Conservation (phyloP, 805 yeast species). For the Lipomyces kockii region DNA sequence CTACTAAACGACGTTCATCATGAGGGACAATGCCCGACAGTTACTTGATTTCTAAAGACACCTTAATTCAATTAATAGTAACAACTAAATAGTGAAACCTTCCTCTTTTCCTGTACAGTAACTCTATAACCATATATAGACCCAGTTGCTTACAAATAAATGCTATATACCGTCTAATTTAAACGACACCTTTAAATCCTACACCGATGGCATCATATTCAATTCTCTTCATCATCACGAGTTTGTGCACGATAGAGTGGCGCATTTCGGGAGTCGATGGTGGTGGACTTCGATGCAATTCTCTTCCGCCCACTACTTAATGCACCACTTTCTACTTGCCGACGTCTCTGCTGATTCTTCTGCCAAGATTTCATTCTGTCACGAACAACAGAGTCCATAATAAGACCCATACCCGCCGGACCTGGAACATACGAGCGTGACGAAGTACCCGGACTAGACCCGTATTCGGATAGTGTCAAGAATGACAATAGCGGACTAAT, state of each 20-base stretch:
- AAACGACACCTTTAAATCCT: not conserved
- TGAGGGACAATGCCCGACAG: not conserved
- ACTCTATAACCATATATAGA: not conserved
- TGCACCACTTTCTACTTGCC: not conserved
- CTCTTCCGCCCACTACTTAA: not conserved
- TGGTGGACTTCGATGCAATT: conserved; percentile 2
- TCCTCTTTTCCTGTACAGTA: not conserved
- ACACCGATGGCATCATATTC: not conserved
- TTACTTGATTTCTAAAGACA: not conserved
- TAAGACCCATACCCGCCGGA: conserved; percentile 32
- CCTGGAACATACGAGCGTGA: conserved; percentile 35
- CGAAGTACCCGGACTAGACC: conserved; percentile 30
- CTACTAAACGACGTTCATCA: too few species aligned
- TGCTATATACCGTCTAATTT: not conserved
- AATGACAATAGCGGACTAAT: conserved; percentile 8
- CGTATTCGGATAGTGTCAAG: not conserved
- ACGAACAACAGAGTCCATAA: conserved; percentile 36
- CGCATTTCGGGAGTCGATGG: conserved; percentile 8
- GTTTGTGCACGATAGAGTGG: conserved; percentile 11
- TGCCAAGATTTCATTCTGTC: conserved; percentile 34
- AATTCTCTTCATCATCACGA: not conserved
- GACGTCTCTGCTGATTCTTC: conserved; percentile 15
- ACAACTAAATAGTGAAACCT: not conserved
- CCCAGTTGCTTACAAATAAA: not conserved
- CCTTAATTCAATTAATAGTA: not conserved